A percentile compares a stretch with the other conserved stretches of the same genome.
phyloP scores from a whole-genome alignment of 2,329 filamentous ascomycete species.

The Zymoseptoria crescenta region DNA sequence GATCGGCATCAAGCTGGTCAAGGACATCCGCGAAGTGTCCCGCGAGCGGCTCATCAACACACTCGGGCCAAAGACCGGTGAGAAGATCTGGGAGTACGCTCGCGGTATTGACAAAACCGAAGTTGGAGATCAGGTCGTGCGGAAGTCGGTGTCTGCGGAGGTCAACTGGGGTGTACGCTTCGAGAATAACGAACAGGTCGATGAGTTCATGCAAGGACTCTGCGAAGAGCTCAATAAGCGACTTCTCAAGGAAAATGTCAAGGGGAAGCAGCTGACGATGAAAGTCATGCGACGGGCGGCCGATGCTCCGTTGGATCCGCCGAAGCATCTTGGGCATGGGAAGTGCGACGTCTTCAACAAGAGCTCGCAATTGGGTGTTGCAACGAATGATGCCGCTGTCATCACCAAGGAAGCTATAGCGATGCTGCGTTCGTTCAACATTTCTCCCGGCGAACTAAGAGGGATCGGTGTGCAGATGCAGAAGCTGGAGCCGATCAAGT shows the following conservation, averaged over 20 bases:
- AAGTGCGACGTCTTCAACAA: conserved; percentile 94
- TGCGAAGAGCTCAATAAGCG: conserved; percentile 78
- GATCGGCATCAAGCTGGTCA: conserved; percentile 71
- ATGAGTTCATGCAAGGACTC: conserved; percentile 80
- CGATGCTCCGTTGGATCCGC: conserved; percentile 82
- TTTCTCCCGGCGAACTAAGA: conserved; percentile 86
- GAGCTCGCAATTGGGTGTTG: conserved; percentile 70
- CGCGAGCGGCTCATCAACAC: conserved; percentile 66
- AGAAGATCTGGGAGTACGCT: conserved; percentile 83
- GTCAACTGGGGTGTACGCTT: conserved; percentile 98
- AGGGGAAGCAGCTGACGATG: conserved; percentile 80
- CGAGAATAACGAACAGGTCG: conserved; percentile 81
- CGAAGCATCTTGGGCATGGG: conserved; percentile 89
- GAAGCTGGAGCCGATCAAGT: conserved; percentile 74
- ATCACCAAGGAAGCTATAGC: conserved; percentile 78
- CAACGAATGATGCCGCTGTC: conserved; percentile 65
- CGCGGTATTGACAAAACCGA: conserved; percentile 79
- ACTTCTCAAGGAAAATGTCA: conserved; percentile 74
- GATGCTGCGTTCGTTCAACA: conserved; percentile 70
- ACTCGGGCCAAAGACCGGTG: conserved; percentile 86
- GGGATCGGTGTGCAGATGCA: conserved; percentile 91
- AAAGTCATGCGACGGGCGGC: conserved; percentile 86
- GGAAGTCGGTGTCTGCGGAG: conserved; percentile 94
- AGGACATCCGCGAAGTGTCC: conserved; percentile 68
- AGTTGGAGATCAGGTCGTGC: conserved; percentile 74